Evolutionary conservation across 2,329 filamentous ascomycete species (phyloP).

Genomic region (Teratosphaeria epicoccoides): DNA sequence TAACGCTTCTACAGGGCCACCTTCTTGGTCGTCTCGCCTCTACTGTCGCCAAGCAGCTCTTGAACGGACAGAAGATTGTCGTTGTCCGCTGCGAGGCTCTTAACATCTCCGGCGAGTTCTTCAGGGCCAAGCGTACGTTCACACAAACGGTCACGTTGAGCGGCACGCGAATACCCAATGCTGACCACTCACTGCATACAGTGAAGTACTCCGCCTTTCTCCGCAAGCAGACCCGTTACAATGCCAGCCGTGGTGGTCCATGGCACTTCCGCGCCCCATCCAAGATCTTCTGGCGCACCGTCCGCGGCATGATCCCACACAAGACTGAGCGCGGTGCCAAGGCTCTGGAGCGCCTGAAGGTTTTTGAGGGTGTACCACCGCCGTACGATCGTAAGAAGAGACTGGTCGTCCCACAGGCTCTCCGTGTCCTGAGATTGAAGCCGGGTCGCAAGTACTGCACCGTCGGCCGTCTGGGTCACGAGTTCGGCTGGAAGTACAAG

Average conservation of each 20-base stretch:
- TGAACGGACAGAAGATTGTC: conserved; percentile 98
- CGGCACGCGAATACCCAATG: neutral
- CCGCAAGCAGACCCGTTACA: conserved; percentile 99
- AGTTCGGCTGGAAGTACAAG: conserved; percentile 99
- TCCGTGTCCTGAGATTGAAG: conserved; percentile 92
- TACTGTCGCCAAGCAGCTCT: conserved; percentile 97
- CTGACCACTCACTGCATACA: conserved; percentile 36
- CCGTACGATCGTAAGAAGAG: conserved; percentile 99
- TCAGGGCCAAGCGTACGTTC: conserved; percentile 98
- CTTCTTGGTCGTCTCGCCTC: conserved; percentile 97
- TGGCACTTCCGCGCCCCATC: conserved; percentile 99
- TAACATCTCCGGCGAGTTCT: conserved; percentile 99
- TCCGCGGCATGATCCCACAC: conserved; percentile 99
- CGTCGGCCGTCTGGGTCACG: conserved; percentile 91
- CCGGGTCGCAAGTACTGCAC: conserved; percentile 99
- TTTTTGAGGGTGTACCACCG: conserved; percentile 97
- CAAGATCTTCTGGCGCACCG: conserved; percentile 99
- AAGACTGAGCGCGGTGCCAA: conserved; percentile 97
- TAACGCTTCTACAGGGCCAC: conserved; percentile 50
- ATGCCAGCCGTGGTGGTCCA: conserved; percentile 97
- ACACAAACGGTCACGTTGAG: conserved; percentile 2
- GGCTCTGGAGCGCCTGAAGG: conserved; percentile 96
- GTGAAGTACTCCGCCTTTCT: conserved; percentile 99
- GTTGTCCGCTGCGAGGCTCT: conserved; percentile 97
- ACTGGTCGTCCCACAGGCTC: conserved; percentile 96